Base-by-base conservation (phyloP, 768 basidiomycete species). In the Boletales sp. region DNA sequence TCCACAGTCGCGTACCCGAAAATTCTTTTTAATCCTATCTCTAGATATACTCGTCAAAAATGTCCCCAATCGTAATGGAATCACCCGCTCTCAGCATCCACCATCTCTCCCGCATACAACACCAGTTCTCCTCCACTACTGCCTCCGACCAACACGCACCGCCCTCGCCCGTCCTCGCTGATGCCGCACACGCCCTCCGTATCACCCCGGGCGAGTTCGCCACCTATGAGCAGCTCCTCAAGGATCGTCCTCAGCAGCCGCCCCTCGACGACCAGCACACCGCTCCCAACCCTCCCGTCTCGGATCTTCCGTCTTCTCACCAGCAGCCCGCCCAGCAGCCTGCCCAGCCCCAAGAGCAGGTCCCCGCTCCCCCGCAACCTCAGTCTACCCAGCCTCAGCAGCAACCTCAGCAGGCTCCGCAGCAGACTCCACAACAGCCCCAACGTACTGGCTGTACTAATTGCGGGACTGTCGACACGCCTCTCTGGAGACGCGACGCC, bases 401-500 rank as follows among this genome's bases (percentile, higher is more conserved):
- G 52, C 49, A 61, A 40, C 49, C 53, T 25, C 65, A 60, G 36
- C 65, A 56, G 7, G 57, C 58, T n/a, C 38, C 44, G 33, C 67
- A 64, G 55, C 64, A 62, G 41, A 54, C 59, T 40, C 54, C 61
- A 48, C 77, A 52, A 59, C 72, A 74, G 41, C 38, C n/a, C 6
- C 70, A 77, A 31, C 74, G 77, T 31, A 65, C 63, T 8, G 58
- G 63, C 49, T 90, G 87, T 65, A 75, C 81, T 35, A 88, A 87
- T 67, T 90, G 91, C 70, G 83, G 82, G 15, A 85, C 86, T n/a
- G 72, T 77, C 6, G 78, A 82, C 55, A 90, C 89, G 49, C 90
- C 90, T 33, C 80, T 92, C 25, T 93, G 91, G 91, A 75, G 90
- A 59, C 79, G 90, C 58, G 89, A 89, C 65, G 73, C 77, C 39